Base-by-base conservation (phyloP, 2,329 filamentous ascomycete genomes). In the Sporothrix schenckii region DNA sequence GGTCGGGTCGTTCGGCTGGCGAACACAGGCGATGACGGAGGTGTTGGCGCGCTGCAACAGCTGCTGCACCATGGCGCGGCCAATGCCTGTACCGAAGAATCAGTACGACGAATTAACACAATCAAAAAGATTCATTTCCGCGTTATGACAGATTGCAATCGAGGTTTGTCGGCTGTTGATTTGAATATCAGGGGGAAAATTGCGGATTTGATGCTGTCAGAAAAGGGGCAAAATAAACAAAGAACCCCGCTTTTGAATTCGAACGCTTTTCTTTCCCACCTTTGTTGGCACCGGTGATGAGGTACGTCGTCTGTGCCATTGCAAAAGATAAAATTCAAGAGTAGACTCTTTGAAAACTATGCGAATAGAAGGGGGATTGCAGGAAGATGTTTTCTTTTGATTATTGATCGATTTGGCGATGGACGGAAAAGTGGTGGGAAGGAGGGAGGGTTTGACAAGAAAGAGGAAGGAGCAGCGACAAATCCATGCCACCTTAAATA, bases 281-380 rank as follows among this genome's bases (percentile, higher is more conserved):
- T 74, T 74, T 75, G 75, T 78, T 78, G 30, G 76, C 75, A 52
- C 76, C 76, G 3, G 76, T 77, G 69, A 78, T 71, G 66, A 77
- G 74, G 73, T 77, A 78, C 66, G 76, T 72, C 44, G 74, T 77
- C 69, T 73, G 73, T 11, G 74, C 56, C 75, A 77, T 77, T 16
- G n/a, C 72, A 47, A 63, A 39, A 7, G 19, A 16, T 49, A 11
- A 16, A 49, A 58, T 24, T 47, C 19, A 6, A 44, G 2, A 6
- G 3, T 14, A 44, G 14, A 21, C 10, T 7, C 19, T 13, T n/a
- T 41, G n/a, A 13, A 44, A 24, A 24, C 21, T 13, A 44, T 44
- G 53, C 11, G 10, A 21, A 24, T 24, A 0, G n/a, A 19, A 14
- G 4, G n/a, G 4, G 9, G 6, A 44, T 41, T 2, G 7, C 30